Evolutionary conservation across 495 filamentous ascomycete species (phyloP).

Genomic region (Rhypophila decipiens): DNA sequence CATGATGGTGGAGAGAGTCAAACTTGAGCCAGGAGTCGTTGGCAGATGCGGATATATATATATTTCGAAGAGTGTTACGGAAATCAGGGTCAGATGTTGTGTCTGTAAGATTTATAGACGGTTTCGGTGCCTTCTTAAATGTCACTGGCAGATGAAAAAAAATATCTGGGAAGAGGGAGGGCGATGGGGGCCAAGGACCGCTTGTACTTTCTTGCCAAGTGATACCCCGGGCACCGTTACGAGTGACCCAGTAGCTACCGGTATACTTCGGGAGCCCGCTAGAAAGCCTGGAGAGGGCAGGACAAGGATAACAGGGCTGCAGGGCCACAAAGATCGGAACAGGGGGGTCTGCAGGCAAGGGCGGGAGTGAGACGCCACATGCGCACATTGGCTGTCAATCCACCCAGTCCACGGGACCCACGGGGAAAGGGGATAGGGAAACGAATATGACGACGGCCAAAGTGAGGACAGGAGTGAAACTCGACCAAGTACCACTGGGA

Average conservation of each 20-base stretch:
- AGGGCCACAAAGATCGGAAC: constrained; percentile 1
- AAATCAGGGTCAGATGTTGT: not conserved
- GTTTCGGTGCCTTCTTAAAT: too few species aligned
- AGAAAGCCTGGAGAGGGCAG: constrained; percentile 16
- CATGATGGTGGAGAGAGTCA: constrained; percentile 5
- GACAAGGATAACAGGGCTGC: constrained; percentile 10
- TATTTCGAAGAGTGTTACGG: not conserved
- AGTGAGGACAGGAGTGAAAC: not conserved
- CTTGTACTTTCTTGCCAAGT: too few species aligned
- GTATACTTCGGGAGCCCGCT: constrained; percentile 19
- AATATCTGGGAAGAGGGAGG: too few species aligned
- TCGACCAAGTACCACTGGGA: not conserved
- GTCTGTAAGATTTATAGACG: too few species aligned
- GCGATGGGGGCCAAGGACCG: too few species aligned
- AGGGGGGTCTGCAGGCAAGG: constrained; percentile 13
- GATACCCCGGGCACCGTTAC: too few species aligned
- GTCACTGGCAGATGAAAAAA: too few species aligned
- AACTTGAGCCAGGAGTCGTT: too few species aligned
- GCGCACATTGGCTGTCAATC: constrained; percentile 1
- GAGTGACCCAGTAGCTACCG: not conserved
- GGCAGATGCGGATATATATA: too few species aligned
- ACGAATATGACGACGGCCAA: not conserved
- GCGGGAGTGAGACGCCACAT: constrained; percentile 11
- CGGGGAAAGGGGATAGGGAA: not conserved
- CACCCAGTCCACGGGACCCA: not conserved